These are phyloP conservation scores for Lactuca sativa DNA, from an alignment of 129 eudicot species.

Conservation along the genomic window DNA sequence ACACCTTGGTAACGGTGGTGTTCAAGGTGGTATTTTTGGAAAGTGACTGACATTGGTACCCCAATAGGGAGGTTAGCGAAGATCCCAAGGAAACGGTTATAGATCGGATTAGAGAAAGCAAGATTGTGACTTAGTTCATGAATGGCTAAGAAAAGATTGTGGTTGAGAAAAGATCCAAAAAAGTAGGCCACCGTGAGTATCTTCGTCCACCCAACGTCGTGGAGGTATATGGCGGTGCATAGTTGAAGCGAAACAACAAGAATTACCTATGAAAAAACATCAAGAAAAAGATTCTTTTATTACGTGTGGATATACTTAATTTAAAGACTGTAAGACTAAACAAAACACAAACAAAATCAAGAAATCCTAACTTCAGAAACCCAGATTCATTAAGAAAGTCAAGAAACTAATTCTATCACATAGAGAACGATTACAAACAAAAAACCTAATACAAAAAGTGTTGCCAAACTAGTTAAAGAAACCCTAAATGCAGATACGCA, in stretches of 20 bases:
- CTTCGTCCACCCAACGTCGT: slow-evolving; percentile 52
- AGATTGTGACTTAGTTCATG: slow-evolving; percentile 89
- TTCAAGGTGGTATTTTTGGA: slow-evolving; percentile 86
- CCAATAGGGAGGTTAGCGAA: slow-evolving; percentile 89
- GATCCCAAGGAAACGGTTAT: slow-evolving; percentile 82
- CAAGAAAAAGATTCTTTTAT: neutral
- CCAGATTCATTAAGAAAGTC: neutral
- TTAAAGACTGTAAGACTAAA: too few species aligned
- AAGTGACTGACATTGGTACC: slow-evolving; percentile 82
- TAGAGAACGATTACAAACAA: neutral
- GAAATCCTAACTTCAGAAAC: neutral
- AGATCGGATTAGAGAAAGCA: slow-evolving; percentile 73
- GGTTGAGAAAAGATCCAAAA: slow-evolving; percentile 84
- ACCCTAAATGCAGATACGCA: neutral
- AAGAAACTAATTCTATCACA: neutral
- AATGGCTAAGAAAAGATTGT: slow-evolving; percentile 87
- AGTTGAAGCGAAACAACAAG: slow-evolving; percentile 64
- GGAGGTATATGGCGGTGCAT: slow-evolving; percentile 61
- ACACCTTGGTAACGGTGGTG: slow-evolving; percentile 84
- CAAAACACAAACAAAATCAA: neutral
- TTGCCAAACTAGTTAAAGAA: neutral
- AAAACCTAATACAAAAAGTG: neutral
- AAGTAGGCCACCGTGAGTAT: slow-evolving; percentile 66
- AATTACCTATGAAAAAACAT: slow-evolving; percentile 43
- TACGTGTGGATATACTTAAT: neutral